Percentiles rank a stretch among this genome's conserved stretches.
Conservation (phyloP, 352 stramenopile species). For the Phytophthora gonapodyides region DNA sequence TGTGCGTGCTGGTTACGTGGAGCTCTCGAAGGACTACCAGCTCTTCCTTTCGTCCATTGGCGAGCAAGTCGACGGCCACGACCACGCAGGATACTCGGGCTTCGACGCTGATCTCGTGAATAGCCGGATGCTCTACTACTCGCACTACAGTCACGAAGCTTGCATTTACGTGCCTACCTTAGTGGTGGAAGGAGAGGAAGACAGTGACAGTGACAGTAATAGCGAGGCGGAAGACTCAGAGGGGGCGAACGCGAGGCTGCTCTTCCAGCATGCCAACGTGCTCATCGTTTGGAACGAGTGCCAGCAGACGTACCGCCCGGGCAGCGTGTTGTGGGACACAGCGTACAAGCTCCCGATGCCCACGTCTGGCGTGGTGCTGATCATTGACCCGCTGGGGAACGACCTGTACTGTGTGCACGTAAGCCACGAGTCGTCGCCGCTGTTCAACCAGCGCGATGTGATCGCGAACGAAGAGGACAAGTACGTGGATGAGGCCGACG, state of each 20-base stretch:
- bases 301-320: conserved; percentile 82
- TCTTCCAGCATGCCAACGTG: conserved; percentile 74
- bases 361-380: conserved; percentile 76
- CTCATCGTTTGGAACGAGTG: conserved; percentile 90
- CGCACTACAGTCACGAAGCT: conserved; percentile 76
- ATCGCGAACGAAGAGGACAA: conserved; percentile 78
- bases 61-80: conserved; percentile 51
- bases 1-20: conserved; percentile 42
- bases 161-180: conserved; percentile 87
- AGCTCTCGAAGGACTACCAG: conserved; percentile 69
- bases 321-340: conserved; percentile 78
- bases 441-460: conserved; percentile 75
- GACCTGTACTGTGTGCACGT: conserved; percentile 87
- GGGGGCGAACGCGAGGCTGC: conserved; percentile 31
- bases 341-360: conserved; percentile 77
- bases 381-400: conserved; percentile 85
- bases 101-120: conserved; percentile 45
- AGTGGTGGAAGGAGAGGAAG: conserved; percentile 44
- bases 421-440: conserved; percentile 73
- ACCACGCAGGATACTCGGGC: conserved; percentile 57
- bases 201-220: conserved; percentile 39
- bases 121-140: conserved; percentile 69
- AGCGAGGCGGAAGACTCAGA: conserved; percentile 40
- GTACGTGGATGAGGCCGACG: conserved; percentile 79
- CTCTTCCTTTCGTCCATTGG: conserved; percentile 72